These are phyloP conservation scores for Grosmannia penicillata DNA, from an alignment of 2,329 filamentous ascomycete species.

Conservation along the genomic window DNA sequence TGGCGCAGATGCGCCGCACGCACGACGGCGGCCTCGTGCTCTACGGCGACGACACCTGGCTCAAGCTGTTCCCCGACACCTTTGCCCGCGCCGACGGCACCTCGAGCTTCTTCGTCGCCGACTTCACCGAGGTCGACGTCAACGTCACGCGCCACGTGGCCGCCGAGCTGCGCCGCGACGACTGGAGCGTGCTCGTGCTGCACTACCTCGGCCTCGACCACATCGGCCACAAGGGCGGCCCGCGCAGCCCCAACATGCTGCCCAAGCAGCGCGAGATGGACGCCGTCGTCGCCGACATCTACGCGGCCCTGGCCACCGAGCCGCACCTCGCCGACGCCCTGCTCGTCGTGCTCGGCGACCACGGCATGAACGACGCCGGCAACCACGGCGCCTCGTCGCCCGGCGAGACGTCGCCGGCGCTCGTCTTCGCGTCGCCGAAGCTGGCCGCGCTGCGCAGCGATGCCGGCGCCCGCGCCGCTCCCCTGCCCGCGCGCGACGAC, in stretches of 20 bases:
- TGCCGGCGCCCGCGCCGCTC: background rate
- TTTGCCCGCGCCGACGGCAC: constrained; percentile 86
- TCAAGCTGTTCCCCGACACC: constrained; percentile 83
- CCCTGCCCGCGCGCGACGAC: constrained; percentile 41
- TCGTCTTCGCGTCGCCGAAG: constrained; percentile 83
- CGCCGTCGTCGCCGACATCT: constrained; percentile 42
- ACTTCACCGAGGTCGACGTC: constrained; percentile 94
- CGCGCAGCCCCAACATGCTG: constrained; percentile 70
- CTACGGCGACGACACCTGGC: constrained; percentile 97
- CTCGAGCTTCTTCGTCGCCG: constrained; percentile 95
- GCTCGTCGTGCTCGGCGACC: constrained; percentile 79
- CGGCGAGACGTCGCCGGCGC: constrained; percentile 83
- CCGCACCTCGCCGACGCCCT: constrained; percentile 63
- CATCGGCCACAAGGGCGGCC: constrained; percentile 92
- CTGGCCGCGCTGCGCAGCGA: constrained; percentile 23
- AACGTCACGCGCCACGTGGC: constrained; percentile 90
- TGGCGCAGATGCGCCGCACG: constrained; percentile 74
- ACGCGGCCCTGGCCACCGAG: constrained; percentile 55
- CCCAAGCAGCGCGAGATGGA: constrained; percentile 81
- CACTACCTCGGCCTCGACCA: constrained; percentile 95
- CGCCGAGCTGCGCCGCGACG: constrained; percentile 55
- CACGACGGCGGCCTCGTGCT: constrained; percentile 46
- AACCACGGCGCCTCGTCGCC: constrained; percentile 91
- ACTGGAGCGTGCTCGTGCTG: constrained; percentile 89
- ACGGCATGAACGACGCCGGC: constrained; percentile 98